A percentile compares a stretch with the other conserved stretches of the same genome.
Conservation (phyloP, 2,329 filamentous ascomycete genomes). For the Trichoderma aggressivum region DNA sequence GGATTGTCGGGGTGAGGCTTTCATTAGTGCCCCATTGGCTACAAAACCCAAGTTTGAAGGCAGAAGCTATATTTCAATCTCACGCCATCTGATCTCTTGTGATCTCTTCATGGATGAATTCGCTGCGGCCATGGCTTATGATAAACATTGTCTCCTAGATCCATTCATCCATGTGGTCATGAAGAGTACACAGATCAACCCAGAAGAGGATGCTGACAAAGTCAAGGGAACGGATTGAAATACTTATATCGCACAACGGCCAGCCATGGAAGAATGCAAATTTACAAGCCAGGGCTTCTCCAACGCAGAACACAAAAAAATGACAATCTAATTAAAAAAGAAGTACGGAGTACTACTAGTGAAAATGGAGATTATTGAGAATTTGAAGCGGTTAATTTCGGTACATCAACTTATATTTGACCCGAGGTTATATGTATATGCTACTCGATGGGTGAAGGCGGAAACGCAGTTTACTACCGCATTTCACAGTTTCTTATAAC, state of each 20-base stretch:
- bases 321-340: neutral
- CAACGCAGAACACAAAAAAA: neutral
- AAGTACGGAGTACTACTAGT: neutral
- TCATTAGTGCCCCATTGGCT: neutral
- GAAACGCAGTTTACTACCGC: neutral
- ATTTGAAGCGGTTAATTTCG: neutral
- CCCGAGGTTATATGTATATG: neutral
- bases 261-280: too few species aligned
- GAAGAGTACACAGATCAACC: too few species aligned
- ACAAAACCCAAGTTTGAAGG: neutral
- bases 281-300: too few species aligned
- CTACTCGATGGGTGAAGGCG: neutral
- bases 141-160: neutral
- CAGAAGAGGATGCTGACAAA: too few species aligned
- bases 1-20: neutral
- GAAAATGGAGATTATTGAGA: neutral
- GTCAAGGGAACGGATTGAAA: too few species aligned
- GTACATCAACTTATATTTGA: neutral
- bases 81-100: neutral
- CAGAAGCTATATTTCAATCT: neutral
- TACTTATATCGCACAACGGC: too few species aligned
- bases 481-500: neutral
- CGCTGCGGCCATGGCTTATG: neutral
- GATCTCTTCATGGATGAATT: neutral
- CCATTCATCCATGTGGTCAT: too few species aligned